Conservation (phyloP, 2,329 filamentous ascomycete species). For the Diaporthe sp. region DNA sequence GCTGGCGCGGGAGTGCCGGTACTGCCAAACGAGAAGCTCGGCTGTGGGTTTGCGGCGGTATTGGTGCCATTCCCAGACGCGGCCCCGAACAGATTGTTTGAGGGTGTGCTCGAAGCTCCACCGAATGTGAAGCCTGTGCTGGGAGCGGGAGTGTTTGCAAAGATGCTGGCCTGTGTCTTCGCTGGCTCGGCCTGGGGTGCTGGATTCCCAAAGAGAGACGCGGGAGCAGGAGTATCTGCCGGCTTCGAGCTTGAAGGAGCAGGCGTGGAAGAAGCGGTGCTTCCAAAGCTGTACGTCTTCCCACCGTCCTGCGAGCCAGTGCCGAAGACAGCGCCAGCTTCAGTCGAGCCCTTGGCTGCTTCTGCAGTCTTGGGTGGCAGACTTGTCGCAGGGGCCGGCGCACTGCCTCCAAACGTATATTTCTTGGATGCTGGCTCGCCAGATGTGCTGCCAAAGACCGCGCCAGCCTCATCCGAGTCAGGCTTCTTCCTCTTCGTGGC, state of each 20-base stretch:
- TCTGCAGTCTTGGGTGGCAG: constrained; percentile 41
- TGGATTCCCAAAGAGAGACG: constrained; percentile 35
- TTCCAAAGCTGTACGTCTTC: constrained; percentile 41
- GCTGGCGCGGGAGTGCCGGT: constrained; percentile 44
- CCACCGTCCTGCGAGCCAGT: constrained; percentile 24
- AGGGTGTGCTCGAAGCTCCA: constrained; percentile 19
- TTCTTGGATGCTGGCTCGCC: constrained; percentile 32
- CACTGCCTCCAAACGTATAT: constrained; percentile 37
- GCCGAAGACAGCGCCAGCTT: constrained; percentile 41
- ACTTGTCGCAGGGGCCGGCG: constrained; percentile 34
- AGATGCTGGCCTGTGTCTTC: constrained; percentile 43
- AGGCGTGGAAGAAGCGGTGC: constrained; percentile 15
- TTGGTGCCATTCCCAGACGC: constrained; percentile 38
- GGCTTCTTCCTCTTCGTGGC: constrained; percentile 39
- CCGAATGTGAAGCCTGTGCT: constrained; percentile 40
- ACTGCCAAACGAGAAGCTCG: constrained; percentile 43
- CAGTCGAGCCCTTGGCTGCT: constrained; percentile 41
- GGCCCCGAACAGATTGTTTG: constrained; percentile 44
- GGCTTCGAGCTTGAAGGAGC: constrained; percentile 21
- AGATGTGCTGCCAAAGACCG: constrained; percentile 33
- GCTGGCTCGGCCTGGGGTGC: constrained; percentile 36
- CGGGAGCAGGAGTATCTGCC: constrained; percentile 20
- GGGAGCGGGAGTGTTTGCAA: constrained; percentile 43
- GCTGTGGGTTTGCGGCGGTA: constrained; percentile 30
- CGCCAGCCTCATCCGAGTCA: constrained; percentile 32